Evolutionary conservation across 192 early-diverging fungal genomes (phyloP).

Genomic region (Thoreauomyces humboldtii): DNA sequence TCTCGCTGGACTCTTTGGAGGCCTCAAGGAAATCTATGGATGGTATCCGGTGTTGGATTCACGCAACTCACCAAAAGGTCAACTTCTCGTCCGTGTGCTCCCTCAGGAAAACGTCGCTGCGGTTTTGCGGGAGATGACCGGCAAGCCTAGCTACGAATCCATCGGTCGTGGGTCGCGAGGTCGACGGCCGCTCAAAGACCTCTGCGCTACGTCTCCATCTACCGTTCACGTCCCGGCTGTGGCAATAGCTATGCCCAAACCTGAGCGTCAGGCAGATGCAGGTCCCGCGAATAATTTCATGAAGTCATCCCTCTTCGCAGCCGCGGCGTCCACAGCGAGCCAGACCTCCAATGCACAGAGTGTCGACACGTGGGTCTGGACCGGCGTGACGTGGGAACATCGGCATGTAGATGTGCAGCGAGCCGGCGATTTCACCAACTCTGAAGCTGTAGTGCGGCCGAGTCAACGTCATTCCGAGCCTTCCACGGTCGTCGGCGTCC

Average conservation of each 20-base stretch:
- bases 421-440: background rate
- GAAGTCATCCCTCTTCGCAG: background rate
- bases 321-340: conserved; percentile 5
- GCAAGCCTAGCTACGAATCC: background rate
- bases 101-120: conserved; percentile 30
- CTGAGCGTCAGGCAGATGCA: background rate
- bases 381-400: conserved; percentile 21
- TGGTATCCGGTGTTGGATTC: conserved; percentile 37
- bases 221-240: background rate
- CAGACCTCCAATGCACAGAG: background rate
- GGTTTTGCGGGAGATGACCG: conserved; percentile 11
- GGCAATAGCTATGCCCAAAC: conserved; percentile 3
- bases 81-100: conserved; percentile 31
- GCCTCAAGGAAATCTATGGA: conserved; percentile 29
- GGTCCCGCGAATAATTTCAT: background rate
- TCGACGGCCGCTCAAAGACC: conserved; percentile 14
- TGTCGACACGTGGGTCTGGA: conserved; percentile 29
- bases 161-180: background rate
- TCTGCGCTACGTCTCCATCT: background rate
- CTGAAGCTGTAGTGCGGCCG: background rate
- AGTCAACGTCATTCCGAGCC: background rate
- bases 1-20: conserved; percentile 30
- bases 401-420: conserved; percentile 17
- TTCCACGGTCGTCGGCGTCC: background rate
- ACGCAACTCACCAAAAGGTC: conserved; percentile 16